Conservation (phyloP, 2,329 filamentous ascomycete genomes). For the Nothopassalora personata region DNA sequence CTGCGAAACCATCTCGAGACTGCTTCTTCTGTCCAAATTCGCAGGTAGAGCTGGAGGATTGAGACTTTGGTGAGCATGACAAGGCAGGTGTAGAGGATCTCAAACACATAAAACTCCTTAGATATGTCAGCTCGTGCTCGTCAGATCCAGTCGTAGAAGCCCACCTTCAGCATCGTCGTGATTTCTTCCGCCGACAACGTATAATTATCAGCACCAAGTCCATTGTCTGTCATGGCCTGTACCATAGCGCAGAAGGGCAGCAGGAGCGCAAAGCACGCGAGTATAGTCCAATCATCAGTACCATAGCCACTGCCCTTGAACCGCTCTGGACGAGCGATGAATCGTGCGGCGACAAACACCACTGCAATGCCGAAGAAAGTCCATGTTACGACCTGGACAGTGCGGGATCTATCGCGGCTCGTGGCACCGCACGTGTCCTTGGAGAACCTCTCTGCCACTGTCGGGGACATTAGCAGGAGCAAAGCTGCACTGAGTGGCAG, state of each 20-base stretch:
- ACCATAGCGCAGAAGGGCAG: slow-evolving; percentile 14
- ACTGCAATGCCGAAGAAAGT: slow-evolving; percentile 14
- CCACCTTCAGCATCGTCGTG: slow-evolving; percentile 15
- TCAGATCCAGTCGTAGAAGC: neutral
- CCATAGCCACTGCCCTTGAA: slow-evolving; percentile 19
- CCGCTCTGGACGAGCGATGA: slow-evolving; percentile 15
- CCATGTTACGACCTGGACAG: slow-evolving; percentile 13
- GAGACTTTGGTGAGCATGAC: slow-evolving; percentile 19
- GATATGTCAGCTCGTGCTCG: neutral
- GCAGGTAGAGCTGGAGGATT: slow-evolving; percentile 18
- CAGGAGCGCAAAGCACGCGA: slow-evolving; percentile 11
- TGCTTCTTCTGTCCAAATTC: slow-evolving; percentile 18
- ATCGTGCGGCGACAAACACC: slow-evolving; percentile 15
- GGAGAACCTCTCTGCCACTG: slow-evolving; percentile 14
- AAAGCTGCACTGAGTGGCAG: neutral
- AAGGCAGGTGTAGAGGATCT: slow-evolving; percentile 16
- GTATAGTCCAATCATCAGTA: slow-evolving; percentile 18
- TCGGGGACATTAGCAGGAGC: slow-evolving; percentile 1
- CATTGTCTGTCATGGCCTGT: slow-evolving; percentile 17
- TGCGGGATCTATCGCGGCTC: slow-evolving; percentile 7
- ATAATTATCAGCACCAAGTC: slow-evolving; percentile 16
- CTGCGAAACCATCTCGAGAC: slow-evolving; percentile 17
- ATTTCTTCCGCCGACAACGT: slow-evolving; percentile 14
- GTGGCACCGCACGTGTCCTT: slow-evolving; percentile 16
- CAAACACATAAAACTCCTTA: slow-evolving; percentile 19